These are phyloP conservation scores for Metschnikowia rubicola DNA, from an alignment of 805 yeast genomes.

Conservation along the genomic window DNA sequence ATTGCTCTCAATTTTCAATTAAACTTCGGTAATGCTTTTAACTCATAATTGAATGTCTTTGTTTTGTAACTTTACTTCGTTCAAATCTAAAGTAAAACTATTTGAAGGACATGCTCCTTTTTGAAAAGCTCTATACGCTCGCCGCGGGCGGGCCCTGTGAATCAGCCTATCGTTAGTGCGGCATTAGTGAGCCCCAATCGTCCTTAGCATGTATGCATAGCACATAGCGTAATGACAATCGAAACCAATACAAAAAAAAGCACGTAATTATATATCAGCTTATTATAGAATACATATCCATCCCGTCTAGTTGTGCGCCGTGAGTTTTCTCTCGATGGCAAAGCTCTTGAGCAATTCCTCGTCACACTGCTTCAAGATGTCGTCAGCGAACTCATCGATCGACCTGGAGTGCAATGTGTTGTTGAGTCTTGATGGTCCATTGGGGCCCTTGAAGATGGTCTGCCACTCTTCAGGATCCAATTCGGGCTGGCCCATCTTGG, in stretches of 20 bases:
- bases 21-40: neutral
- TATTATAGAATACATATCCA: conserved; percentile 7
- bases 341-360: conserved; percentile 61
- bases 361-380: conserved; percentile 67
- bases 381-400: conserved; percentile 66
- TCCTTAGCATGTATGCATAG: neutral
- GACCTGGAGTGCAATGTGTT: conserved; percentile 65
- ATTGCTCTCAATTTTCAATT: neutral
- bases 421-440: conserved; percentile 72
- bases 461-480: conserved; percentile 65
- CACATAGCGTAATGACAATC: neutral
- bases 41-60: no score
- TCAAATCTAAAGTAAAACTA: neutral
- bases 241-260: neutral
- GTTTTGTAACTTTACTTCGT: no score
- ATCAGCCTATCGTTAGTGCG: conserved; percentile 5
- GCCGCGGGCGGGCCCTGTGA: no score
- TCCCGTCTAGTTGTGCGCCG: conserved; percentile 19
- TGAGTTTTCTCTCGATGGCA: conserved; percentile 54
- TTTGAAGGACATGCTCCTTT: neutral
- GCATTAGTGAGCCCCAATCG: conserved; percentile 2
- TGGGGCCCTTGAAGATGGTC: conserved; percentile 60
- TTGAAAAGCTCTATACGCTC: neutral
- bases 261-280: conserved; percentile 6
- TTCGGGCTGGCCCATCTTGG: conserved; percentile 53